Conservation (phyloP, 306 rosid genomes). For the Begonia peltatifolia region DNA sequence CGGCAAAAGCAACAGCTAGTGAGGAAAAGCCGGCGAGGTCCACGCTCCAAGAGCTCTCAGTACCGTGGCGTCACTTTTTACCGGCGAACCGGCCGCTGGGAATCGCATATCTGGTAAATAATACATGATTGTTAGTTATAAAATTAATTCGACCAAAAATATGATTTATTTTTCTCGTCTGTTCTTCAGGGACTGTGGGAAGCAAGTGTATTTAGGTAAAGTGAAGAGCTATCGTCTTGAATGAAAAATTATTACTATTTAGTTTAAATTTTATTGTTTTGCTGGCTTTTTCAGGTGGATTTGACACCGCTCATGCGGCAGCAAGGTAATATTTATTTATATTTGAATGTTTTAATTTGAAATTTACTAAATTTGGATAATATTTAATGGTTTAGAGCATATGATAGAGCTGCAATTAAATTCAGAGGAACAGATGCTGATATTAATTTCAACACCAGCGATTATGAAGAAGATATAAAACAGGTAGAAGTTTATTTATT, state of each 20-base stretch:
- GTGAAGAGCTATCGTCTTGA: not conserved
- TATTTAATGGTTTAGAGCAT: slow-evolving; percentile 17
- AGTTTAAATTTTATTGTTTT: no score
- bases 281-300: slow-evolving; percentile 27
- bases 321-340: slow-evolving; percentile 18
- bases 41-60: slow-evolving; percentile 49
- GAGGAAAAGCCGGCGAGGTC: slow-evolving; percentile 42
- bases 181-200: slow-evolving; percentile 40
- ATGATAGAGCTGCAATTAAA: slow-evolving; percentile 47
- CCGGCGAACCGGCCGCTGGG: slow-evolving; percentile 18
- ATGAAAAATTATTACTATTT: no score
- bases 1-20: slow-evolving; percentile 26
- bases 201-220: slow-evolving; percentile 46
- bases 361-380: not conserved
- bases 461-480: slow-evolving; percentile 37
- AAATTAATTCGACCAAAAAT: no score
- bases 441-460: slow-evolving; percentile 26
- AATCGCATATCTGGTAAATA: not conserved
- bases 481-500: slow-evolving; percentile 10
- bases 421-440: slow-evolving; percentile 46
- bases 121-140: no score
- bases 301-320: slow-evolving; percentile 44
- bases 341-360: not conserved
- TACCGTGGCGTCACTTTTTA: slow-evolving; percentile 52
- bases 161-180: no score